Conservation (phyloP, 2,329 filamentous ascomycete genomes). For the Paramyrothecium sp. region DNA sequence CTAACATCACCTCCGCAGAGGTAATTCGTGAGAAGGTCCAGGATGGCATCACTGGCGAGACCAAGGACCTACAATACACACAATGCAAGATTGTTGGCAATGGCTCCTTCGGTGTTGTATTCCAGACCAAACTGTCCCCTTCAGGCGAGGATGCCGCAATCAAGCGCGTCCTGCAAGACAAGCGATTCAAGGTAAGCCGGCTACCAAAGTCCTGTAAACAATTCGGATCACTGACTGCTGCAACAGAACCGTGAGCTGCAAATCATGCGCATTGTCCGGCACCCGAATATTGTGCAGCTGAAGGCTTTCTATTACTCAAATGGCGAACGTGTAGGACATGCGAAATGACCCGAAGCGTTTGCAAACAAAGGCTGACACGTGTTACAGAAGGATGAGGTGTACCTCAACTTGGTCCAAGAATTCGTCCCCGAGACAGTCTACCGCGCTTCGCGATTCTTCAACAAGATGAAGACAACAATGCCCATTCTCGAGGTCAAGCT, state of each 20-base stretch:
- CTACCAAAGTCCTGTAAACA: conserved; percentile 11
- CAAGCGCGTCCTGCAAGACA: conserved; percentile 98
- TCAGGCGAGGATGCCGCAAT: conserved; percentile 98
- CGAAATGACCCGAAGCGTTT: neutral
- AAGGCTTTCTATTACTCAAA: conserved; percentile 99
- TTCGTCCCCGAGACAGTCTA: conserved; percentile 99
- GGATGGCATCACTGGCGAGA: conserved; percentile 95
- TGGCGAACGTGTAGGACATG: conserved; percentile 77
- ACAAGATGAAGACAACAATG: conserved; percentile 99
- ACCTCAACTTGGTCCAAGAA: conserved; percentile 96
- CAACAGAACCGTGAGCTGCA: conserved; percentile 93
- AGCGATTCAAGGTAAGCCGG: conserved; percentile 87
- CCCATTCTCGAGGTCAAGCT: conserved; percentile 98
- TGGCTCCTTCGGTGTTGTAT: conserved; percentile 97
- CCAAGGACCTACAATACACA: conserved; percentile 94
- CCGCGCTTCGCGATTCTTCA: conserved; percentile 96
- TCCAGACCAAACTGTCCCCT: conserved; percentile 98
- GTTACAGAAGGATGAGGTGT: conserved; percentile 90
- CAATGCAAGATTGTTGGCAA: conserved; percentile 99
- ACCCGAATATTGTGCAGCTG: conserved; percentile 97
- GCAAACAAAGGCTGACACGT: conserved; percentile 10
- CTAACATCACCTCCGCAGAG: conserved; percentile 57
- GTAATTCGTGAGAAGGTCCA: conserved; percentile 98
- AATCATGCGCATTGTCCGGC: conserved; percentile 98
- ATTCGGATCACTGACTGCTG: neutral